Base-by-base conservation (phyloP, 176 grass and related monocot species). In the Eragrostis curvula region DNA sequence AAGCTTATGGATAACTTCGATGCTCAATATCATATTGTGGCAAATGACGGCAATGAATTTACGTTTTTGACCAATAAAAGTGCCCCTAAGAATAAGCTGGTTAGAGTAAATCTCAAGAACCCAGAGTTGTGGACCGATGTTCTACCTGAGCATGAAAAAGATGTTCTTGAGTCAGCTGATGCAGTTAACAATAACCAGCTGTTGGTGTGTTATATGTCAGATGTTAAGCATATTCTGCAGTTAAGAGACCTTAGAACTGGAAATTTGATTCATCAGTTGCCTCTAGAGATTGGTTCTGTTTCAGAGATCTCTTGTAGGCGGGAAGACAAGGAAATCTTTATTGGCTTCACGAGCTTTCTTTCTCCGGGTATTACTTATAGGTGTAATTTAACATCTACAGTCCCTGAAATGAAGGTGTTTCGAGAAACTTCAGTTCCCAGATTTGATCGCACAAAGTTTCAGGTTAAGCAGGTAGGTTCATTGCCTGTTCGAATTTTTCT, bases 291-390 rank as follows among this genome's bases (percentile, higher is more conserved):
- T 73, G 95, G 95, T 80, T 63, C 85, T 81, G 88, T 98, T 79
- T 98, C 73, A 79, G 92, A 91, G 70, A 88, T 95, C 71, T 86
- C 90, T 49, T 89, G 90, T 82, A 95, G 88, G 43, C 87, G 96
- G 66, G 81, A 91, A 83, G 92, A 98, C 85, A 94, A 72, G 44
- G 84, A 84, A 67, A 57, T 93, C 64, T 98, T 95, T 91, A 90
- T 98, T 88, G 69, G 88, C 66, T 98, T 98, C 78, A 88, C 84
- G 44, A 98, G 96, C 77, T 98, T 94, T 84, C 90, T 98, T 80
- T 91, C 96, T 70, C 92, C 96, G 0, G 92, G 96, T 29, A 98
- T 98, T 69, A 95, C 89, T 65, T 98, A 89, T 57, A 95, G 78
- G 67, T 95, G 96, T 29, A 86, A 93, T 71, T 83, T 98, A 68